Percentiles rank a stretch among this genome's conserved stretches.
phyloP scores from a whole-genome alignment of 441 rosid species.

The Kokia cookei region DNA sequence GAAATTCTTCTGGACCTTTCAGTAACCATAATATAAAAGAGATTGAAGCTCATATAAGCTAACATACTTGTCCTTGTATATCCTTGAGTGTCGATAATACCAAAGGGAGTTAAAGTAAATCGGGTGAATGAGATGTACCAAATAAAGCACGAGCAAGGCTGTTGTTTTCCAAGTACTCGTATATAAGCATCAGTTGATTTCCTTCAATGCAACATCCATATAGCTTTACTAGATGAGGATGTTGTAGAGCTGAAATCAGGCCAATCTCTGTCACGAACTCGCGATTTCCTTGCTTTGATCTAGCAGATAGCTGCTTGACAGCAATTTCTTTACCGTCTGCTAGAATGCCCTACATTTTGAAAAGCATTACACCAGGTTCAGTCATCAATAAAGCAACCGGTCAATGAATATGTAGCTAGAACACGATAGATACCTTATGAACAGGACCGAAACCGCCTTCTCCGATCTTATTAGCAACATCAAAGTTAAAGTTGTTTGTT shows the following conservation, averaged over 20 bases:
- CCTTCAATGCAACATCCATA: slow-evolving; percentile 49
- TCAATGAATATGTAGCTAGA: background rate
- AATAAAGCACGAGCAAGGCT: slow-evolving; percentile 48
- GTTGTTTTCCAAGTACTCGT: slow-evolving; percentile 56
- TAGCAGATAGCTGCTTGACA: slow-evolving; percentile 66
- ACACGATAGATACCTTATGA: background rate
- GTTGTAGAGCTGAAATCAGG: slow-evolving; percentile 55
- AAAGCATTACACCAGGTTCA: background rate
- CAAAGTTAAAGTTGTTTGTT: slow-evolving; percentile 41
- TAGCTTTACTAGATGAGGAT: slow-evolving; percentile 46
- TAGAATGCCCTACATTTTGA: slow-evolving; percentile 36
- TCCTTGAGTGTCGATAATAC: background rate
- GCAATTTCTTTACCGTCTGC: slow-evolving; percentile 51
- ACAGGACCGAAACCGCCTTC: slow-evolving; percentile 28
- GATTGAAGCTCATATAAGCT: background rate
- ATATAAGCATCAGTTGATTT: slow-evolving; percentile 39
- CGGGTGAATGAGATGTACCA: slow-evolving; percentile 18
- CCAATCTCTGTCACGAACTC: slow-evolving; percentile 74
- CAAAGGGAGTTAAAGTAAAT: background rate
- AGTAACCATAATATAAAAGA: background rate
- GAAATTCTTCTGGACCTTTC: background rate
- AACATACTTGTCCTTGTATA: background rate
- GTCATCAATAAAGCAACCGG: no score
- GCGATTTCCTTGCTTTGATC: slow-evolving; percentile 59
- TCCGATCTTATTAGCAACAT: slow-evolving; percentile 33